Evolutionary conservation across 768 basidiomycete species (phyloP).

Genomic region (Suillus brevipes): DNA sequence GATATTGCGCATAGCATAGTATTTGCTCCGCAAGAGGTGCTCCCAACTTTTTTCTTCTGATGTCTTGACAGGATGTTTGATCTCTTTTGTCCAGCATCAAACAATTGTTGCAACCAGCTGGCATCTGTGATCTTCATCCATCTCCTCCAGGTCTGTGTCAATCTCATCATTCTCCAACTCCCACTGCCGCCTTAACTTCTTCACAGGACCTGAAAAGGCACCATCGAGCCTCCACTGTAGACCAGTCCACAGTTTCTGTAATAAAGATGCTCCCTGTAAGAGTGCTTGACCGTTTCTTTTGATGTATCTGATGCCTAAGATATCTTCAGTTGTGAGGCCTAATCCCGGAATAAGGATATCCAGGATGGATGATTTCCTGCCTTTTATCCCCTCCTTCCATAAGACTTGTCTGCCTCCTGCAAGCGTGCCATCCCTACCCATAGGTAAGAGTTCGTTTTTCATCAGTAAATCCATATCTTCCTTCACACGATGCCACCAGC

Average conservation of each 20-base stretch:
- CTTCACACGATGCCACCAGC: not conserved
- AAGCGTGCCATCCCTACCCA: not conserved
- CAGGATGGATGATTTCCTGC: not conserved
- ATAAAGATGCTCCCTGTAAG: not conserved
- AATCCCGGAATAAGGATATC: not conserved
- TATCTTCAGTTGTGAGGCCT: not conserved
- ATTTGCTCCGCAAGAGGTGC: not conserved
- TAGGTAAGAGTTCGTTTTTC: not conserved
- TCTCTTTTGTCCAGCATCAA: not conserved
- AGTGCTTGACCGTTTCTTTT: not conserved
- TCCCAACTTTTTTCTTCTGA: not conserved
- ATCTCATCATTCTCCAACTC: not conserved
- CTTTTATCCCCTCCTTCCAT: not conserved
- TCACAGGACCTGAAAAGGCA: not conserved
- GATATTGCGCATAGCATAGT: not conserved
- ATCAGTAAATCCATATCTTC: not conserved
- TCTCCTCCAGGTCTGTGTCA: not conserved
- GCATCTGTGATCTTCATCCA: not conserved
- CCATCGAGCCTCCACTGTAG: not conserved
- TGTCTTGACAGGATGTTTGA: not conserved
- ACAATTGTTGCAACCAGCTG: not conserved
- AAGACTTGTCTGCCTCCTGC: not conserved
- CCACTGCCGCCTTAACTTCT: not conserved
- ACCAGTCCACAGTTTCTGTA: not conserved
- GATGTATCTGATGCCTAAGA: not conserved